Percentiles rank a stretch among this genome's conserved stretches.
Conservation (phyloP, 257 asterid genomes). For the Apocynum venetum region DNA sequence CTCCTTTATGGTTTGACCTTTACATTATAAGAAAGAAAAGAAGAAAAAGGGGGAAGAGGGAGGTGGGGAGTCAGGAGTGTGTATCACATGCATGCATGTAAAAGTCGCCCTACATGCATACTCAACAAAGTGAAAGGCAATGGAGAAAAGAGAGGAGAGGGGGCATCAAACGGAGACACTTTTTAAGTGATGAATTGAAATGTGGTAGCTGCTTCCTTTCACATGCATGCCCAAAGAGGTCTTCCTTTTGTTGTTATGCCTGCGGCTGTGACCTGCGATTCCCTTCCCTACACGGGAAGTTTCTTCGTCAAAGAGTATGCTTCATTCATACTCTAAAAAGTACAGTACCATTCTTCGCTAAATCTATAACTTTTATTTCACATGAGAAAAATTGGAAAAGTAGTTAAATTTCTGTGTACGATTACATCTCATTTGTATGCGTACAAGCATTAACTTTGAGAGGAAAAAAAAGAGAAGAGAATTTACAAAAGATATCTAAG, state of each 20-base stretch:
- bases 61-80: background rate
- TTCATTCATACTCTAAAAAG: constrained; percentile 1
- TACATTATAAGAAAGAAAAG: background rate
- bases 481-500: too few relatives aligned
- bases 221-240: background rate
- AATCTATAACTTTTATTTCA: background rate
- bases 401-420: background rate
- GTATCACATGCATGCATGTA: constrained; percentile 4
- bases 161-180: background rate
- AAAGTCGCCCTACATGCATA: constrained; percentile 1
- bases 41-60: too few relatives aligned
- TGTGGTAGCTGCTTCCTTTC: background rate
- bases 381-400: background rate
- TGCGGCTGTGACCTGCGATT: background rate
- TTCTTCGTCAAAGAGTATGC: constrained; percentile 5
- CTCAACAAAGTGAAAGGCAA: background rate
- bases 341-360: background rate
- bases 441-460: constrained; percentile 8
- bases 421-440: background rate
- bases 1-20: too few relatives aligned
- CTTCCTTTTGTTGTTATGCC: background rate
- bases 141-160: background rate
- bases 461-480: too few relatives aligned
- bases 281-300: background rate
- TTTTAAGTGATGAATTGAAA: background rate